Percentiles rank a stretch among this genome's conserved stretches.
Evolutionary conservation across 208 protist species (phyloP).

Genomic region (Trypanosoma melophagium): DNA sequence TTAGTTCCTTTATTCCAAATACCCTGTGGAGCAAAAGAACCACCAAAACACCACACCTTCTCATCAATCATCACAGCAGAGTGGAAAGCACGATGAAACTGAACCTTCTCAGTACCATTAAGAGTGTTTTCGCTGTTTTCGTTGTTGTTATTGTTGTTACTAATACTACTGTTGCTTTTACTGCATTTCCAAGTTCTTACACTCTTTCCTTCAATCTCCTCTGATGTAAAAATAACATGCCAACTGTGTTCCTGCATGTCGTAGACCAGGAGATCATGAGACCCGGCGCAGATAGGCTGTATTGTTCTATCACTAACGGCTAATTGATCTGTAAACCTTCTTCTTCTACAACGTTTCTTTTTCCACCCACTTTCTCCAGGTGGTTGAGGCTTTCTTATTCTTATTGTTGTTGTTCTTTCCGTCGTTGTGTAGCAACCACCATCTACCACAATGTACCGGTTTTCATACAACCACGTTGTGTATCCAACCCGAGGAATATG

Average conservation of each 20-base stretch:
- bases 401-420: background rate
- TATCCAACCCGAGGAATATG: slow-evolving; percentile 2
- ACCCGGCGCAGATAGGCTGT: background rate
- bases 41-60: slow-evolving; percentile 34
- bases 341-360: too few relatives aligned
- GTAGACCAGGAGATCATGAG: slow-evolving; percentile 3
- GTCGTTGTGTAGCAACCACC: background rate
- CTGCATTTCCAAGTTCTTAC: too few relatives aligned
- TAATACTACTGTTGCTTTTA: background rate
- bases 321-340: too few relatives aligned
- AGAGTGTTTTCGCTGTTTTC: background rate
- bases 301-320: too few relatives aligned
- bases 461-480: slow-evolving; percentile 5
- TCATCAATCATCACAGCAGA: slow-evolving; percentile 28
- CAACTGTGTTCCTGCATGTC: slow-evolving; percentile 7
- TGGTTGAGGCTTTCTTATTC: background rate
- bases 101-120: background rate
- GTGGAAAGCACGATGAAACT: slow-evolving; percentile 23
- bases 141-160: background rate
- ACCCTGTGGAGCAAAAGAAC: slow-evolving; percentile 13
- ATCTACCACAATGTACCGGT: slow-evolving; percentile 3
- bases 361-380: too few relatives aligned
- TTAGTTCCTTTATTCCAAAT: background rate
- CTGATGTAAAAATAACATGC: background rate
- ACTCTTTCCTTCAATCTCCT: too few relatives aligned